Base-by-base conservation (phyloP, 1,284 basidiomycete species). In the Melampsora occidentalis region DNA sequence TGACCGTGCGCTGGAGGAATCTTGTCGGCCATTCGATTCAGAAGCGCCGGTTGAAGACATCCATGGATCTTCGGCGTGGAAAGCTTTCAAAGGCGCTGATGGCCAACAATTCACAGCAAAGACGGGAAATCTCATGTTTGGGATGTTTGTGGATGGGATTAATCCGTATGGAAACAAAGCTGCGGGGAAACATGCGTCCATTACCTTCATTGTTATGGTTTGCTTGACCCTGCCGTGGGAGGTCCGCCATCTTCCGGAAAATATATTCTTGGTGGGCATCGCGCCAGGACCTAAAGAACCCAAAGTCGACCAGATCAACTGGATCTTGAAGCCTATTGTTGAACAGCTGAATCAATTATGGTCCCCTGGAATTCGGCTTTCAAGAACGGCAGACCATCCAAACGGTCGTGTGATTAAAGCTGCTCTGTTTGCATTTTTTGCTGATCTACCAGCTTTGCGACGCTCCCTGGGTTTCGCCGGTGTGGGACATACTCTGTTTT, bases 281-380 rank as follows among this genome's bases (percentile, higher is more conserved):
- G 81, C 85, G 18, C 85, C 85, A 16, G 84, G 83, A 12, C 84
- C 83, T 6, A 78, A 79, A 16, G 83, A 84, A 72, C 84, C 85
- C 2, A 78, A 78, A 31, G 63, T 81, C 0, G 80, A 80, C 0
- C 77, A 81, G 46, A 63, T 77, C 12, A 79, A 61, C 10, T 61
- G 59, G 59, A 61, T 61, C 25, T 25, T 25, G 16, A 12, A 14
- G 10, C 59, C 10, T 18, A 61, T 25, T 25, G 25, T 61, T 25
- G 25, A 61, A 61, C 12, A 61, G 25, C 59, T 61, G 10, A 61
- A 61, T 10, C 16, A 14, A 14, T 25, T 61, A 16, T 61, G 59
- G 59, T 14, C 25, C 59, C 25, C 10, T 16, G 10, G 59, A 25
- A 14, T 61, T 61, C 22, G 10, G 16, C 22, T 61, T 10, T 61